Evolutionary conservation across 2,329 filamentous ascomycete species (phyloP).

Genomic region (Keithomyces neogunnii): DNA sequence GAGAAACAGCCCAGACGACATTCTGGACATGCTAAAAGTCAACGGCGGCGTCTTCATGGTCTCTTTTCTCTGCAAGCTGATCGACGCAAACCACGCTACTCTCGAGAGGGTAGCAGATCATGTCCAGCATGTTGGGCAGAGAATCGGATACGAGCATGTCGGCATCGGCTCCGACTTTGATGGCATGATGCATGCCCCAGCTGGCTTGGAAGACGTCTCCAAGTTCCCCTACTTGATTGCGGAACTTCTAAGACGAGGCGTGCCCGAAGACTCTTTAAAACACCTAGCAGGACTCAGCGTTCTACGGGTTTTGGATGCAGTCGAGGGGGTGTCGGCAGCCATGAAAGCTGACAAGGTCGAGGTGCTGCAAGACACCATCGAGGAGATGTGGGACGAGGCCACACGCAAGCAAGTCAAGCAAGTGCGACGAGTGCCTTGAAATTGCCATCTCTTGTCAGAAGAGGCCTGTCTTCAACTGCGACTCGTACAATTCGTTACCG

Average conservation of each 20-base stretch:
- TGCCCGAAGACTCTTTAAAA: constrained; percentile 1
- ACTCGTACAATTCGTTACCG: no score
- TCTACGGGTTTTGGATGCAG: neutral
- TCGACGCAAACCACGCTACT: constrained; percentile 60
- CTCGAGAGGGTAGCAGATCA: constrained; percentile 67
- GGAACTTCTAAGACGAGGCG: constrained; percentile 5
- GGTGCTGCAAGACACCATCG: constrained; percentile 3
- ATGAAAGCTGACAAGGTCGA: neutral
- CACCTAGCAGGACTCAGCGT: neutral
- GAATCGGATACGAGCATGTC: constrained; percentile 75
- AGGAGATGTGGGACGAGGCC: constrained; percentile 5
- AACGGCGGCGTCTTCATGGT: constrained; percentile 73
- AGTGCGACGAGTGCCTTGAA: neutral
- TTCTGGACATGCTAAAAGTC: constrained; percentile 63
- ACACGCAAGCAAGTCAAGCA: constrained; percentile 1
- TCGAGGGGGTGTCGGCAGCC: neutral
- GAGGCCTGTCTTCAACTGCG: neutral
- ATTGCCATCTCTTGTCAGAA: no score
- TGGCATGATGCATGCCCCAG: constrained; percentile 55
- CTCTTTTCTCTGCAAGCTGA: constrained; percentile 71
- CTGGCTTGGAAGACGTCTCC: constrained; percentile 70
- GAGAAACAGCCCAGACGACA: constrained; percentile 74
- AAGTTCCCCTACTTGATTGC: constrained; percentile 51
- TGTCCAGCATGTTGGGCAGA: constrained; percentile 65
- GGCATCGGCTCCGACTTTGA: constrained; percentile 81